Conservation (phyloP, 108 stramenopile species). For the Cyclotella sp. region DNA sequence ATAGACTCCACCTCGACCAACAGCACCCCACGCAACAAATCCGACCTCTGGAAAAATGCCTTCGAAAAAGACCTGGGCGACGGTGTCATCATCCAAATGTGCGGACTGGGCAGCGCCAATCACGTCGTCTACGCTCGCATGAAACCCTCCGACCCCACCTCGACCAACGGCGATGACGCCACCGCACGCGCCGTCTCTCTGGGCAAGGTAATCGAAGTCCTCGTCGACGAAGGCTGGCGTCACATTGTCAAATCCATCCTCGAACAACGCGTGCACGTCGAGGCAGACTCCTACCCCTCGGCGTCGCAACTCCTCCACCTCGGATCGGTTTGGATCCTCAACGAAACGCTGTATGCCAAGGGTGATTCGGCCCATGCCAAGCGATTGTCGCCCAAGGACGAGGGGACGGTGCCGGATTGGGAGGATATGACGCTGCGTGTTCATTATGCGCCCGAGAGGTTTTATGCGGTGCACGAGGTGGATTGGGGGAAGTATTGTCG, state of each 20-base stretch:
- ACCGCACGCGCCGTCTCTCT: slow-evolving; percentile 23
- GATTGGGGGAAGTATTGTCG: slow-evolving; percentile 57
- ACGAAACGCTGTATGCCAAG: slow-evolving; percentile 42
- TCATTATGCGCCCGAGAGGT: slow-evolving; percentile 53
- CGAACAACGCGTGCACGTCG: slow-evolving; percentile 45
- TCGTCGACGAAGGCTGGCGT: slow-evolving; percentile 57
- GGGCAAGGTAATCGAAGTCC: slow-evolving; percentile 51
- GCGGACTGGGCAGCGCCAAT: slow-evolving; percentile 47
- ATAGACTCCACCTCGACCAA: slow-evolving; percentile 12
- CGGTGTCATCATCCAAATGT: slow-evolving; percentile 46
- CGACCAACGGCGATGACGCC: neutral
- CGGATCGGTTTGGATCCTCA: slow-evolving; percentile 52
- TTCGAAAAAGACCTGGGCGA: slow-evolving; percentile 38
- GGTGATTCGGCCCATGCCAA: slow-evolving; percentile 46
- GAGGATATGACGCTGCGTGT: slow-evolving; percentile 57
- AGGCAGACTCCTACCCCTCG: slow-evolving; percentile 48
- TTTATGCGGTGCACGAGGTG: slow-evolving; percentile 45
- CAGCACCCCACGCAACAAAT: slow-evolving; percentile 12
- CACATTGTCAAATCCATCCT: slow-evolving; percentile 51
- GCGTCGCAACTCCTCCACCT: slow-evolving; percentile 49
- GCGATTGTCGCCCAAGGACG: slow-evolving; percentile 41
- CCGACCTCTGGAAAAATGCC: slow-evolving; percentile 50
- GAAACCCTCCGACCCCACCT: slow-evolving; percentile 12
- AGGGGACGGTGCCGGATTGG: slow-evolving; percentile 42
- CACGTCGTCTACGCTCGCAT: slow-evolving; percentile 55